Evolutionary conservation across 768 basidiomycete species (phyloP).

Genomic region (Dioszegia aurantiaca): DNA sequence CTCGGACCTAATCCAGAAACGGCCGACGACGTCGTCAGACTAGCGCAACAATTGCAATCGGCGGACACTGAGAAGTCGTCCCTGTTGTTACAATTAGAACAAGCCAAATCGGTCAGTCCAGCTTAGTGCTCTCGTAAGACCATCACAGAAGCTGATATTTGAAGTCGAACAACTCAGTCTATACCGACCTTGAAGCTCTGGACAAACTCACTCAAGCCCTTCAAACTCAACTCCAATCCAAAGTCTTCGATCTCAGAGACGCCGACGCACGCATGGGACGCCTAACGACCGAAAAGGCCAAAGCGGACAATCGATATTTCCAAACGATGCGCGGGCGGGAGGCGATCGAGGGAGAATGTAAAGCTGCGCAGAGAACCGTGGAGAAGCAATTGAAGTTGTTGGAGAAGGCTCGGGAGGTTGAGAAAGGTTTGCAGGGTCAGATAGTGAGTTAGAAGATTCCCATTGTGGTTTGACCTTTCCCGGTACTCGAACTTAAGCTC

Average conservation of each 20-base stretch:
- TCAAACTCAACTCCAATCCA: constrained; percentile 75
- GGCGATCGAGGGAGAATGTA: constrained; percentile 71
- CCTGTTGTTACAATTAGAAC: constrained; percentile 63
- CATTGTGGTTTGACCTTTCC: no score
- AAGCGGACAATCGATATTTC: constrained; percentile 92
- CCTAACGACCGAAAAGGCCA: constrained; percentile 78
- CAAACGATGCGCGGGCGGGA: constrained; percentile 86
- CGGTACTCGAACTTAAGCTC: neutral
- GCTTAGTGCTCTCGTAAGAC: neutral
- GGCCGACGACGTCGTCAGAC: constrained; percentile 58
- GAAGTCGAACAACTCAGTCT: constrained; percentile 72
- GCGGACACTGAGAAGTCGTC: constrained; percentile 69
- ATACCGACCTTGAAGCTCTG: constrained; percentile 77
- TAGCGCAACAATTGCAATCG: constrained; percentile 61
- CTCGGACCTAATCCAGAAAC: constrained; percentile 61
- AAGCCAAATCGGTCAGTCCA: constrained; percentile 63
- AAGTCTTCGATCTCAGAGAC: constrained; percentile 73
- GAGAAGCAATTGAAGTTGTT: constrained; percentile 65
- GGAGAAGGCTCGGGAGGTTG: constrained; percentile 64
- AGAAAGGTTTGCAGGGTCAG: constrained; percentile 62
- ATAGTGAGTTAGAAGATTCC: constrained; percentile 57
- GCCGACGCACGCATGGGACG: constrained; percentile 72
- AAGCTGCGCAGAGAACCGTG: constrained; percentile 60
- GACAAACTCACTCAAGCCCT: constrained; percentile 82
- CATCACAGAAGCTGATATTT: neutral